Conservation (phyloP, 129 eudicot species). For the Silybum marianum region DNA sequence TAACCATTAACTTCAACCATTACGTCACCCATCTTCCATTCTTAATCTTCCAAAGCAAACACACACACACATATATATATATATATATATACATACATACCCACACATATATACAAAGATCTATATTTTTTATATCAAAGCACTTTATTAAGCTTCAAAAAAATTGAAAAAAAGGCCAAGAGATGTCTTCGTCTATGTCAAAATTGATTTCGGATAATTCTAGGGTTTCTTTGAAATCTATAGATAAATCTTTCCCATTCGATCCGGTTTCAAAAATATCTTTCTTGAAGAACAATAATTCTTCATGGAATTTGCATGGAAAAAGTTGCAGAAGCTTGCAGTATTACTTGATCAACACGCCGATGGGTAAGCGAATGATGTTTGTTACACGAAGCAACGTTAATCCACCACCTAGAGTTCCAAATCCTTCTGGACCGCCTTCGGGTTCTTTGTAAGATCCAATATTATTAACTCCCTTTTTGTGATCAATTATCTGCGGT, state of each 20-base stretch:
- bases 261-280: not conserved
- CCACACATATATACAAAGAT: too few relatives aligned
- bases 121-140: not conserved
- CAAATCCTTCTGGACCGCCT: slow-evolving; percentile 47
- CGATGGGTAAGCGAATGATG: slow-evolving; percentile 8
- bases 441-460: slow-evolving; percentile 39
- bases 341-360: slow-evolving; percentile 1
- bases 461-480: not conserved
- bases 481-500: not conserved
- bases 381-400: slow-evolving; percentile 31
- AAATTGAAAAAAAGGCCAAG: not conserved
- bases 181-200: slow-evolving; percentile 30
- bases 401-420: slow-evolving; percentile 36
- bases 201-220: not conserved
- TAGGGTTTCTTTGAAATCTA: not conserved
- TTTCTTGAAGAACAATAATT: slow-evolving; percentile 27
- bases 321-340: slow-evolving; percentile 19
- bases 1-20: slow-evolving; percentile 23
- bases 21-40: slow-evolving; percentile 25
- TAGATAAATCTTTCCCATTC: not conserved
- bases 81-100: not conserved
- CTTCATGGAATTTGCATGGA: slow-evolving; percentile 23
- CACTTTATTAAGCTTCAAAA: slow-evolving; percentile 5
- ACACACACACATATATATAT: not conserved
- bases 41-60: slow-evolving; percentile 1